Base-by-base conservation (phyloP, 306 rosid species). In the Gillenia trifoliata region DNA sequence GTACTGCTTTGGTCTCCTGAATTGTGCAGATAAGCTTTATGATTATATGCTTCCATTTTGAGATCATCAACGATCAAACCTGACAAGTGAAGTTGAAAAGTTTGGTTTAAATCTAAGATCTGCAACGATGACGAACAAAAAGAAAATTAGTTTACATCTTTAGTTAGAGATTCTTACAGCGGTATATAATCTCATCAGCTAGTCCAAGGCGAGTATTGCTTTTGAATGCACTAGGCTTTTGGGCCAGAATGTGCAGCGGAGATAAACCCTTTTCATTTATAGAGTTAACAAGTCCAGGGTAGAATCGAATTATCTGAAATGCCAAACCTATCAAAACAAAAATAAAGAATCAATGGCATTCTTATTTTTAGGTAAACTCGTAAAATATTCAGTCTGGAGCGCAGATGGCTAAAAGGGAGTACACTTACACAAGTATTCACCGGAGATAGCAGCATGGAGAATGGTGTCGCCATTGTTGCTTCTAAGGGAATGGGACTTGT, bases 171-270 rank as follows among this genome's bases (percentile, higher is more conserved):
- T 11, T 61, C 75, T 4, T 74, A 79, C 83, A 31, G 2, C 60
- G 43, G 65, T 79, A 79, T 56, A 79, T 61, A 29, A 79, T n/a
- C 6, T 43, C 66, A 49, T 68, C 78, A 28, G 43, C 26, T 29
- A 54, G 28, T 1, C 79, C 70, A 0, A 79, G 56, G 3, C 57
- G 70, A 57, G 59, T 47, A 52, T 66, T 61, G 59, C 83, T 79
- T n/a, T 74, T 49, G 74, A 79, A 79, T 25, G 83, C 83, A 60
- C 50, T 49, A 10, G 83, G 75, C 36, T 73, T 79, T n/a, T 55
- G 47, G 8, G 78, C 83, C 20, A 73, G 69, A 73, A 73, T 47
- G 36, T 74, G 78, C 66, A 74, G 75, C 3, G 83, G 83, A 45
- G 79, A 73, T 6, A 25, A 26, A 73, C 83, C 83, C n/a, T 79